phyloP scores from a whole-genome alignment of 192 early-diverging fungal species.

The Diversispora eburnea region DNA sequence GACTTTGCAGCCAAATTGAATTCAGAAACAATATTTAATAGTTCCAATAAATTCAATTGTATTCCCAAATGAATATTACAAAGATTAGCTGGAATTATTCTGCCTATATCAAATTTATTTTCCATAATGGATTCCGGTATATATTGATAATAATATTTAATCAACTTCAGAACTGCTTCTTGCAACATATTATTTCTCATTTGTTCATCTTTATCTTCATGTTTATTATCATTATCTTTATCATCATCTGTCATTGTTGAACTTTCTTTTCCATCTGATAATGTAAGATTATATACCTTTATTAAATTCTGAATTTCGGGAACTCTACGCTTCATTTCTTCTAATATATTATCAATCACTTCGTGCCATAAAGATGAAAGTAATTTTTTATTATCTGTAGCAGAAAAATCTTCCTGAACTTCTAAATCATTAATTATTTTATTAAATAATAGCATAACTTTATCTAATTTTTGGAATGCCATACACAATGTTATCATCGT shows the following conservation, averaged over 20 bases:
- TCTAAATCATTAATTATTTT: slow-evolving; percentile 2
- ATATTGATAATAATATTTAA: slow-evolving; percentile 64
- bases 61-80: slow-evolving; percentile 46
- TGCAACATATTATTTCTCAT: slow-evolving; percentile 48
- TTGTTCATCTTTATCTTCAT: slow-evolving; percentile 40
- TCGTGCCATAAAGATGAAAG: slow-evolving; percentile 29
- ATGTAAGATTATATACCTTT: slow-evolving; percentile 41
- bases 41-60: slow-evolving; percentile 57
- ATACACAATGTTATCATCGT: slow-evolving; percentile 52
- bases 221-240: slow-evolving; percentile 32
- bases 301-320: slow-evolving; percentile 72
- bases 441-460: slow-evolving; percentile 34
- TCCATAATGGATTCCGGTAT: slow-evolving; percentile 64
- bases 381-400: background rate
- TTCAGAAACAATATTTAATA: slow-evolving; percentile 54
- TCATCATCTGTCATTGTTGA: background rate
- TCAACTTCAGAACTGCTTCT: slow-evolving; percentile 53
- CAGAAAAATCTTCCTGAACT: background rate
- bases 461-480: slow-evolving; percentile 59
- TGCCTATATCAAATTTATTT: slow-evolving; percentile 68
- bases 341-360: slow-evolving; percentile 33
- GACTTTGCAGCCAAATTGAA: slow-evolving; percentile 64
- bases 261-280: slow-evolving; percentile 14
- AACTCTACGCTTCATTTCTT: slow-evolving; percentile 61
- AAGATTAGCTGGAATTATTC: slow-evolving; percentile 66